Percentiles rank a stretch among this genome's conserved stretches.
Conservation (phyloP, 2,329 filamentous ascomycete genomes). For the Neopestalotiopsis clavispora region DNA sequence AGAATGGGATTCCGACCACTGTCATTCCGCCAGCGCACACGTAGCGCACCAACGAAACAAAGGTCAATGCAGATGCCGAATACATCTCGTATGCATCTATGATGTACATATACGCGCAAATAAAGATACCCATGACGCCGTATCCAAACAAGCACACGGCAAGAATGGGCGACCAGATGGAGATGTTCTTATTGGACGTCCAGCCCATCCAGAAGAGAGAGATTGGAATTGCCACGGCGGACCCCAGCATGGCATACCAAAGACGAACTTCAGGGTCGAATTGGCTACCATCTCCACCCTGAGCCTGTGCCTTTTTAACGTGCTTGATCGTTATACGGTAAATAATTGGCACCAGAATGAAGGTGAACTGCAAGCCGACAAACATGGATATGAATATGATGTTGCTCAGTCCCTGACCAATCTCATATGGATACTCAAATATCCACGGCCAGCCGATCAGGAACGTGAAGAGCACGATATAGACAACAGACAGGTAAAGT, state of each 20-base stretch:
- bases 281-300: conserved; percentile 39
- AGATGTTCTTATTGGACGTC: conserved; percentile 45
- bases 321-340: conserved; percentile 33
- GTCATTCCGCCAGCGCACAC: conserved; percentile 39
- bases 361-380: conserved; percentile 42
- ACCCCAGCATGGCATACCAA: conserved; percentile 48
- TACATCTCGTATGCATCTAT: conserved; percentile 41
- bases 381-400: conserved; percentile 50
- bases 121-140: conserved; percentile 45
- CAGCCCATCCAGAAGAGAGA: conserved; percentile 57
- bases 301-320: conserved; percentile 41
- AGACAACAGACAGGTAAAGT: conserved; percentile 56
- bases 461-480: conserved; percentile 59
- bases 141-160: conserved; percentile 49
- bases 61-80: conserved; percentile 38
- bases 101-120: conserved; percentile 42
- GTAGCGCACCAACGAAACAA: conserved; percentile 37
- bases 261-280: conserved; percentile 44
- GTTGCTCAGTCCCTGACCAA: conserved; percentile 46
- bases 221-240: conserved; percentile 46
- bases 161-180: conserved; percentile 50
- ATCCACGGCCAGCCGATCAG: conserved; percentile 56
- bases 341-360: conserved; percentile 39
- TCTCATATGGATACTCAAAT: conserved; percentile 48
- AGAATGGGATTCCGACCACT: conserved; percentile 39